Conservation (phyloP, 140 eudicot genomes). For the Ambrosia hybrid region DNA sequence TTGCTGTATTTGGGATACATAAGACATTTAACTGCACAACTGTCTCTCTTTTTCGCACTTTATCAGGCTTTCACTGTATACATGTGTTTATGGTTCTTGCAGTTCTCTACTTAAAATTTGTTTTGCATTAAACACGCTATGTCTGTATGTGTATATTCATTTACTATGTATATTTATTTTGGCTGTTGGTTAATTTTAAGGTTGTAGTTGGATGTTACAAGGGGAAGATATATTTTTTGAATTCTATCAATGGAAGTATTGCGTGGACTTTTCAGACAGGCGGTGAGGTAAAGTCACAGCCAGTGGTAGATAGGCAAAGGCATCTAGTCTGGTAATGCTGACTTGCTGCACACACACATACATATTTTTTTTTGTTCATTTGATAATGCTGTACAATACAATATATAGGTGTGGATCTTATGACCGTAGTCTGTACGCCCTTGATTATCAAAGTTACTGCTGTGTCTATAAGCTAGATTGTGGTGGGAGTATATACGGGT, state of each 20-base stretch:
- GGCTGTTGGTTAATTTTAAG: conserved; percentile 27
- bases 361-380: neutral
- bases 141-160: neutral
- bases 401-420: conserved; percentile 89
- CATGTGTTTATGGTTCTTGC: neutral
- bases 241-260: conserved; percentile 58
- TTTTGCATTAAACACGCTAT: neutral
- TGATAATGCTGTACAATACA: conserved; percentile 2
- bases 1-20: neutral
- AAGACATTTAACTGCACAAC: neutral
- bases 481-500: conserved; percentile 84
- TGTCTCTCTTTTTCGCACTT: neutral
- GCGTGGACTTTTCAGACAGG: conserved; percentile 70
- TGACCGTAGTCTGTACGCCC: conserved; percentile 78
- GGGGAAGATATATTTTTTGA: conserved; percentile 81
- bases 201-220: conserved; percentile 87
- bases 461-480: conserved; percentile 69
- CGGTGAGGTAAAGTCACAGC: conserved; percentile 93
- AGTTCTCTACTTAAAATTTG: neutral
- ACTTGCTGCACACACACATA: neutral
- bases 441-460: conserved; percentile 57
- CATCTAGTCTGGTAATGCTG: conserved; percentile 73
- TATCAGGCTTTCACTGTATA: neutral
- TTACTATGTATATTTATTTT: neutral
- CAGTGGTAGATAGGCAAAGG: conserved; percentile 68